Conservation (phyloP, 371 early-diverging fungal species). For the Mortierella sp. region DNA sequence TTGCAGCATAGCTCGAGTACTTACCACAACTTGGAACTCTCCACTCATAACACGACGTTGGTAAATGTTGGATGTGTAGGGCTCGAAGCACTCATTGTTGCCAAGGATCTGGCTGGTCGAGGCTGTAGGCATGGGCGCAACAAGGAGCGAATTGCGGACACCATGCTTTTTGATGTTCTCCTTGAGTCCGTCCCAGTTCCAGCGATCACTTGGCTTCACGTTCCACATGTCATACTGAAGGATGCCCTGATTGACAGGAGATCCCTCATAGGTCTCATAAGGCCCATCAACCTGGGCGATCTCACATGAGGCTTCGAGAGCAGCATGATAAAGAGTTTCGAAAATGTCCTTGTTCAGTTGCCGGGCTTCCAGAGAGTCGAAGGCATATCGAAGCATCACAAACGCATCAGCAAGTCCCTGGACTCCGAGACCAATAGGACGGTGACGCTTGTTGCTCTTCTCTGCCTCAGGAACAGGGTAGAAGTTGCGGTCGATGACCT, state of each 20-base stretch:
- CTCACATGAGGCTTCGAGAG: conserved; percentile 94
- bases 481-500: conserved; percentile 96
- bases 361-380: conserved; percentile 92
- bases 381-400: conserved; percentile 92
- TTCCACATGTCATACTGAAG: conserved; percentile 97
- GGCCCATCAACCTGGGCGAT: conserved; percentile 85
- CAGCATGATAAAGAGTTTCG: conserved; percentile 98
- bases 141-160: conserved; percentile 93
- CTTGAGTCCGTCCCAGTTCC: conserved; percentile 94
- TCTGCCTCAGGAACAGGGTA: conserved; percentile 96
- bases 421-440: conserved; percentile 98
- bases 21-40: conserved; percentile 96
- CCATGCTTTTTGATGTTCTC: conserved; percentile 87
- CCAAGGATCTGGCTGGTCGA: conserved; percentile 98
- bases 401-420: conserved; percentile 99
- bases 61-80: conserved; percentile 97
- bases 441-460: conserved; percentile 90
- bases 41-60: conserved; percentile 97
- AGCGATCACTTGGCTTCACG: conserved; percentile 78
- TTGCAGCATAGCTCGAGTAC: not conserved
- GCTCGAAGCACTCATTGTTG: conserved; percentile 99
- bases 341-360: conserved; percentile 92
- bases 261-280: conserved; percentile 93
- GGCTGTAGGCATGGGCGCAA: conserved; percentile 99
- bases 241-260: conserved; percentile 91